Evolutionary conservation across 345 rosid genomes (phyloP).

Genomic region (Turnera subulata): DNA sequence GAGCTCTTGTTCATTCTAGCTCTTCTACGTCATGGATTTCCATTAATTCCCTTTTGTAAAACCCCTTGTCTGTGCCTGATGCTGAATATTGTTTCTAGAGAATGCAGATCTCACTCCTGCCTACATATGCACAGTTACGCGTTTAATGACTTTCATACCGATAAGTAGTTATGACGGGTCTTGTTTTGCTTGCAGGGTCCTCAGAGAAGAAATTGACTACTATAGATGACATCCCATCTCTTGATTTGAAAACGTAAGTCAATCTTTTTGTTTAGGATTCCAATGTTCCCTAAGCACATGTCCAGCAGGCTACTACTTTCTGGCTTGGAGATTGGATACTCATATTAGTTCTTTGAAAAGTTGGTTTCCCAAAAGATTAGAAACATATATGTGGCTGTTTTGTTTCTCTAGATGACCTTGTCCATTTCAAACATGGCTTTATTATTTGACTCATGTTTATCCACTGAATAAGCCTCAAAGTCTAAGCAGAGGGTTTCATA

Average conservation of each 20-base stretch:
- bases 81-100: too few species aligned
- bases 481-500: too few species aligned
- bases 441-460: too few species aligned
- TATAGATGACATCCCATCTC: constrained; percentile 54
- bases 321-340: neutral
- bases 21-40: too few species aligned
- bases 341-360: too few species aligned
- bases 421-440: too few species aligned
- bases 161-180: neutral
- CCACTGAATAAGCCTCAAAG: too few species aligned
- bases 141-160: constrained; percentile 1
- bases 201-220: constrained; percentile 55
- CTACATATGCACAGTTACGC: neutral
- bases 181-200: constrained; percentile 44
- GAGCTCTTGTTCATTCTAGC: too few species aligned
- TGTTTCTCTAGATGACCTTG: too few species aligned
- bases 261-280: neutral
- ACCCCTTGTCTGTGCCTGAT: neutral
- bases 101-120: neutral
- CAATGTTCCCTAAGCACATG: too few species aligned
- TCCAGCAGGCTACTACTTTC: neutral
- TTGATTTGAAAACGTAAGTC: constrained; percentile 72
- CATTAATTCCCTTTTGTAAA: neutral
- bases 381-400: too few species aligned
- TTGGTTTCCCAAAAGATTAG: too few species aligned